Base-by-base conservation (phyloP, 805 yeast genomes). In the Saturnispora sanitii region DNA sequence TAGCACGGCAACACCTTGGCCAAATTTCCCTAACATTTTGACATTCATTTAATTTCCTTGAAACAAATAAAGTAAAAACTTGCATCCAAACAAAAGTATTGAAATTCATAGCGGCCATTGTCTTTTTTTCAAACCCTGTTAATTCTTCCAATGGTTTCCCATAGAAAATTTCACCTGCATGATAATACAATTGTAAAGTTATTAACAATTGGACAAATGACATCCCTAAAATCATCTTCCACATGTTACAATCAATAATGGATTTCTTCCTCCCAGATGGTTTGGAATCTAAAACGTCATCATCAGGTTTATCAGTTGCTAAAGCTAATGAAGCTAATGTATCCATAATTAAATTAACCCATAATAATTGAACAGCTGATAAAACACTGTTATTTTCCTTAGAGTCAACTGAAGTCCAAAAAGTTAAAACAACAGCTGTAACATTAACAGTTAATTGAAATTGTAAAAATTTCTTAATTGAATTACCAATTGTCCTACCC, bases 301-400 rank as follows among this genome's bases (percentile, higher is more conserved):
- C 83, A 52, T 86, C 88, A 0, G 98, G 98, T 52, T 90, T 88
- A 58, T 92, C 98, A 3, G 98, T 92, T 6, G 98, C 98, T 52
- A 92, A 71, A 0, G 98, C 98, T 52, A 92, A 70, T 3, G 98
- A 98, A 3, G 98, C 98, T 47, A 92, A 72, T 0, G 98, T 92
- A 61, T 92, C 98, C 98, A 92, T 92, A 53, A 92, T 92, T 60
- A 92, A 70, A 61, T 92, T 92, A 38, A 92, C 96, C 98, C 98
- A 92, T 47, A 92, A 68, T 50, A 92, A 74, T 65, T 92, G 98
- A 35, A 92, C 98, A 1, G 98, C 98, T 22, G 97, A 90, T 53
- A 92, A 68, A 8, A 92, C 98, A 4, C 96, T 84, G 31, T 72
- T 63, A 49, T 88, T 90, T 37, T 78, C 81, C 21, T 75, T 61